phyloP scores from a whole-genome alignment of 192 early-diverging fungal genomes.

The Kickxella alabastrina region DNA sequence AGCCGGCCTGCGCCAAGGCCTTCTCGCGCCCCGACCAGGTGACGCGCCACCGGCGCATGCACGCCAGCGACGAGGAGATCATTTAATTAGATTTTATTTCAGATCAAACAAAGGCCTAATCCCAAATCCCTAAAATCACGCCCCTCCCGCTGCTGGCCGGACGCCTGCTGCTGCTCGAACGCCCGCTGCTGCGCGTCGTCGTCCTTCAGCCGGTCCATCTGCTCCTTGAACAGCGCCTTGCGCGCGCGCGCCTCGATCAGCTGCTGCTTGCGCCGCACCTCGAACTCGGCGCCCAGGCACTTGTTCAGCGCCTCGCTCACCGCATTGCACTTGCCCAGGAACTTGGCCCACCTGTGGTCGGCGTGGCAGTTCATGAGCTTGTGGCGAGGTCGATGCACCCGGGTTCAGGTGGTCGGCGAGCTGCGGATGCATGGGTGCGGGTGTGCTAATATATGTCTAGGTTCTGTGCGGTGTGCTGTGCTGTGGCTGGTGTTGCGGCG shows the following conservation, averaged over 20 bases:
- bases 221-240: slow-evolving; percentile 19
- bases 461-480: too few species aligned
- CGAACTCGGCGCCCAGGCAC: slow-evolving; percentile 42
- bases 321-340: slow-evolving; percentile 51
- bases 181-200: slow-evolving; percentile 30
- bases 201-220: slow-evolving; percentile 20
- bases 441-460: not conserved
- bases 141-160: too few species aligned
- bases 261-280: slow-evolving; percentile 43
- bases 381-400: slow-evolving; percentile 42
- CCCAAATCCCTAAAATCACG: too few species aligned
- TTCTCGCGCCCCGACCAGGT: slow-evolving; percentile 74
- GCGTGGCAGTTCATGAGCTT: slow-evolving; percentile 40
- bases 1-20: slow-evolving; percentile 63
- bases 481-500: too few species aligned
- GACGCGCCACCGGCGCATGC: slow-evolving; percentile 58
- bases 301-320: slow-evolving; percentile 50
- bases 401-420: slow-evolving; percentile 51
- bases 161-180: slow-evolving; percentile 25
- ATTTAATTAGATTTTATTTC: slow-evolving; percentile 4
- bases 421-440: slow-evolving; percentile 29
- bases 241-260: slow-evolving; percentile 41
- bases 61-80: slow-evolving; percentile 3
- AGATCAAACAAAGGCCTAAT: too few species aligned
- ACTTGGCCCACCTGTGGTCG: slow-evolving; percentile 46